Base-by-base conservation (phyloP, 805 yeast species). In the Starmera dryadoides region DNA sequence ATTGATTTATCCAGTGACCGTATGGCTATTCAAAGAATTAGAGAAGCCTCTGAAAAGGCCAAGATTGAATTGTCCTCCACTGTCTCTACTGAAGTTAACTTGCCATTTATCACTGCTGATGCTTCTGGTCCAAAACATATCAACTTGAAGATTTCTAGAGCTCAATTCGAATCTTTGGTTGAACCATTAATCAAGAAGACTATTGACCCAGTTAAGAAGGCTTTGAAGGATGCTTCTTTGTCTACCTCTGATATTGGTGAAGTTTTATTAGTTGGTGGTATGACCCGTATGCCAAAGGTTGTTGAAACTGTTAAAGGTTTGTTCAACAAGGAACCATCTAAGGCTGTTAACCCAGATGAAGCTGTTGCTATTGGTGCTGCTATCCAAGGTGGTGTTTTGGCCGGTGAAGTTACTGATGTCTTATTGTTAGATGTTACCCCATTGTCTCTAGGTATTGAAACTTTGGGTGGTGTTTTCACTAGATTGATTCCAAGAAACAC, bases 351-450 rank as follows among this genome's bases (percentile, higher is more conserved):
- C 62, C 94, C 94, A 33, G 94, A 85, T 61, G 94, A 85, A 64
- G 89, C 93, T 28, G 94, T 85, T 41, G 93, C 94, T 45, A 66
- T 85, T 50, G 94, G 94, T 60, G 94, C 94, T 30, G 93, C 94
- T 41, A 82, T 85, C 51, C 94, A 85, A 66, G 94, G 91, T 59
- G 94, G 89, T 48, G 81, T 85, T 38, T 66, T 85, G 44, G 81
- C 89, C 18, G 94, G 94, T 53, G 88, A 83, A 60, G 81, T 84
- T 44, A 81, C 79, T 60, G 85, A 84, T 58, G 91, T 84, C 41
- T 75, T 84, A 42, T 66, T 84, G 45, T 69, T 84, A 54, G 94
- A 84, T 64, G 93, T 83, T 21, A 82, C 89, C 31, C 91, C 93
- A 46, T 68, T 83, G 58, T 80, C 89, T 19, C 63, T 83, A 38